These are phyloP conservation scores for Telopea speciosissima DNA, from an alignment of 177 flowering plant genomes.

Conservation along the genomic window DNA sequence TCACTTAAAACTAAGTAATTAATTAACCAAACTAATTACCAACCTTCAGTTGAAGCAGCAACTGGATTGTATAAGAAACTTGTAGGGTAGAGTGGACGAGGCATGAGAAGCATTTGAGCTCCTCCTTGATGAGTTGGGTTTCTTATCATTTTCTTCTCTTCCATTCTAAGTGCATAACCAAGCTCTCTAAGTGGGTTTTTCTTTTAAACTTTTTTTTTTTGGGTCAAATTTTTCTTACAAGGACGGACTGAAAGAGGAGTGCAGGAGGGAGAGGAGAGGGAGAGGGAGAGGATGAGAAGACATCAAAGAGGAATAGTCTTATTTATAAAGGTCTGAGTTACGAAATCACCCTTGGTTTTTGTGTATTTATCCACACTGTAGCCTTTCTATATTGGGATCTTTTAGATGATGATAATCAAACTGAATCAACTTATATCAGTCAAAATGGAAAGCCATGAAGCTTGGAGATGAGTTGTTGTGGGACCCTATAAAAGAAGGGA, in stretches of 20 bases:
- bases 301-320: background rate
- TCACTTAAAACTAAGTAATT: background rate
- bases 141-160: conserved; percentile 16
- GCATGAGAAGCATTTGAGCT: conserved; percentile 31
- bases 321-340: conserved; percentile 18
- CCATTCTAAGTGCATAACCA: no score
- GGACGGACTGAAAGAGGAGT: background rate
- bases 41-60: conserved; percentile 35
- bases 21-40: background rate
- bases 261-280: no score
- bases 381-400: background rate
- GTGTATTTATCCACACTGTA: conserved; percentile 6
- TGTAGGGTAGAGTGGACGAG: conserved; percentile 31
- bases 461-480: no score
- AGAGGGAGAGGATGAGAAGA: no score
- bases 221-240: no score
- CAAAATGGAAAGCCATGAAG: no score
- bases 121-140: conserved; percentile 15
- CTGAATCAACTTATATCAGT: no score
- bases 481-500: no score
- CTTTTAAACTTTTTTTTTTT: background rate
- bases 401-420: background rate
- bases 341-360: conserved; percentile 1
- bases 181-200: background rate
- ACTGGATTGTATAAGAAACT: conserved; percentile 20